Conservation (phyloP, 2,329 filamentous ascomycete genomes). For the Cercospora brassicicola region DNA sequence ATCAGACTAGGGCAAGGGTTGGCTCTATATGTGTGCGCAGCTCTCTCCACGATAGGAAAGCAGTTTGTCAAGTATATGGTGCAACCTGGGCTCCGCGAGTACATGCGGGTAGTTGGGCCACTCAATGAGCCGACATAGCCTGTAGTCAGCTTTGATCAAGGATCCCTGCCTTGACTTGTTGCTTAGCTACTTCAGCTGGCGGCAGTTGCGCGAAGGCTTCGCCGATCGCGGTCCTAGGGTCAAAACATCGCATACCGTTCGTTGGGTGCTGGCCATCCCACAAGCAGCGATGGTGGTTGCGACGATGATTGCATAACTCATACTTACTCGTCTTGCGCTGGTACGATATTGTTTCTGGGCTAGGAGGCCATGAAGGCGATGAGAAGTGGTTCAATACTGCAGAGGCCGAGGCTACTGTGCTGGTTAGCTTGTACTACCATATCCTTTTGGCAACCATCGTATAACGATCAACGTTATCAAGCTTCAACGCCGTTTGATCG, state of each 20-base stretch:
- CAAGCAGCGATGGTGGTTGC: not conserved
- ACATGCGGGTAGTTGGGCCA: not conserved
- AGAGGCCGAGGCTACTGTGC: not conserved
- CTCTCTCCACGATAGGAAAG: not conserved
- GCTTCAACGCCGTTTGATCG: constrained; percentile 56
- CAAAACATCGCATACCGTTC: not conserved
- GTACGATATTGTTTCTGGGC: not conserved
- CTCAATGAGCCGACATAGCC: not conserved
- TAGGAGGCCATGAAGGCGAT: not conserved
- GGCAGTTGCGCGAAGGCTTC: not conserved
- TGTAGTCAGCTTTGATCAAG: not conserved
- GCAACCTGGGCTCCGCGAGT: not conserved
- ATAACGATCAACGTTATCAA: constrained; percentile 73
- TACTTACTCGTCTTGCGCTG: not conserved
- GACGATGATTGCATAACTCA: not conserved
- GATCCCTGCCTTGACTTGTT: not conserved
- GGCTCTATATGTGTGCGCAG: not conserved
- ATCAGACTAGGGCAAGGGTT: not conserved
- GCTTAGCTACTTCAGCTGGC: not conserved
- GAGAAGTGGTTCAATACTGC: not conserved
- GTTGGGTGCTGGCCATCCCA: not conserved
- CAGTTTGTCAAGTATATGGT: not conserved
- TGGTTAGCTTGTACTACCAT: constrained; percentile 59
- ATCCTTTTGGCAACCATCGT: constrained; percentile 97
- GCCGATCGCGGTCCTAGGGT: not conserved